Evolutionary conservation across 331 rosid species (phyloP), one percentile per base, ranked within the genome.

Genomic region (Ulmus americana): DNA sequence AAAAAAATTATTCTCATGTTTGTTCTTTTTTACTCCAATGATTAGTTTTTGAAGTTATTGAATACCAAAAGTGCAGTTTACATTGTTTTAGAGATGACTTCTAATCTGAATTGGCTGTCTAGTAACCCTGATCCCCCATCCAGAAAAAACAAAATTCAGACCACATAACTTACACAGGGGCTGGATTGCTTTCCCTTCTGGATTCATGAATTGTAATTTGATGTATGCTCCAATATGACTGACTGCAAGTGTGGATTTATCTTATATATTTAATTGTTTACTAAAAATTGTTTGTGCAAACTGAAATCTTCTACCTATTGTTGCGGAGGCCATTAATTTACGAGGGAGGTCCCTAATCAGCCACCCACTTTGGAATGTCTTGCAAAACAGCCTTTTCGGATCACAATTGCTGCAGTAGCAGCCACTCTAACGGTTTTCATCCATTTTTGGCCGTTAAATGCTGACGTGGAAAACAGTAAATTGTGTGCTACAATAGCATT

Each of bases 241-340:
- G 22, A 20, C 41, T 67, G 45, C 20, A 67, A 53, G 15, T 55
- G 46, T 11, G 62, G 49, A 52, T 73, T 67, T 44, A 35, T 50
- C 40, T 65, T 64, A 46, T 66, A 47, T 13, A 55, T 68, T 65
- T 47, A 45, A 52, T 71, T 38, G 61, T 76, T 51, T 59, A 45
- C 70, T 51, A 46, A 51, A 67, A 64, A 8, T 14, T 45, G n/a
- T 69, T 79, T 57, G 72, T 44, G 62, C 70, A 12, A 49, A 62
- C 55, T 58, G 64, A 68, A 68, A 54, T 11, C 28, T 63, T 63
- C 74, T 7, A 22, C 44, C 60, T 43, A 2, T 28, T 28, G 35
- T 28, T 28, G 35, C 0, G 0, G 35, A 28, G 35, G 35, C 3
- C 35, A 22, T 3, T 28, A 28, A 28, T 28, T 28, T 28, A 28